Base-by-base conservation (phyloP, 31 red algal species). In the Odonthalia washingtoniensis region DNA sequence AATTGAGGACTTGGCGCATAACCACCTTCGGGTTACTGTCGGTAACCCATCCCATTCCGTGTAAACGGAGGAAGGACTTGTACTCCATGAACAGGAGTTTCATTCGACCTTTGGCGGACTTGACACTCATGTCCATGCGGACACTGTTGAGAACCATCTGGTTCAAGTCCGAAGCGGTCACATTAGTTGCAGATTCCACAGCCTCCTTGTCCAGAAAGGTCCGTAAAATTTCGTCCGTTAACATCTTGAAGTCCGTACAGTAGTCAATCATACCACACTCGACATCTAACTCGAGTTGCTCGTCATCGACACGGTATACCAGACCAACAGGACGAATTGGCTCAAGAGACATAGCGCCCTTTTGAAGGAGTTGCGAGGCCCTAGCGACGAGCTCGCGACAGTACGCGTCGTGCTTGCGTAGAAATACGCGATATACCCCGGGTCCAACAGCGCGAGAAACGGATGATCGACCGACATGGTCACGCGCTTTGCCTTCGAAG, bases 141-240 rank as follows among this genome's bases (percentile, higher is more conserved):
- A 75, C 0, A 30, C 53, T 0, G 3, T 74, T 85, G 0, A 28
- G 67, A 46, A 85, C 65, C 67, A 85, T 73, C 40, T 3, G 21
- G 34, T 75, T 41, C 0, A 85, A 37, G 43, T 85, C 82, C 42
- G 61, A 85, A 24, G 24, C 82, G 42, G 82, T 85, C 65, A 85
- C n/a, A 24, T 14, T 0, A 4, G 0, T 52, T 3, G 61, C 21
- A 0, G 62, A 83, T 24, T 75, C 82, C 3, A 74, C 21, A 17
- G 69, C 82, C 33, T 74, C 42, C 68, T 74, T 74, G 34, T 85
- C 82, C 68, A 85, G 42, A 61, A 74, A 85, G 66, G 65, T 74
- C 38, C 82, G 3, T 49, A 85, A 38, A 3, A 3, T 53, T 3
- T 3, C 37, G 34, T 85, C 69, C 35, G n/a, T 9, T 3, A 85